Conservation (phyloP, 371 early-diverging fungal genomes). For the Racocetra persica region DNA sequence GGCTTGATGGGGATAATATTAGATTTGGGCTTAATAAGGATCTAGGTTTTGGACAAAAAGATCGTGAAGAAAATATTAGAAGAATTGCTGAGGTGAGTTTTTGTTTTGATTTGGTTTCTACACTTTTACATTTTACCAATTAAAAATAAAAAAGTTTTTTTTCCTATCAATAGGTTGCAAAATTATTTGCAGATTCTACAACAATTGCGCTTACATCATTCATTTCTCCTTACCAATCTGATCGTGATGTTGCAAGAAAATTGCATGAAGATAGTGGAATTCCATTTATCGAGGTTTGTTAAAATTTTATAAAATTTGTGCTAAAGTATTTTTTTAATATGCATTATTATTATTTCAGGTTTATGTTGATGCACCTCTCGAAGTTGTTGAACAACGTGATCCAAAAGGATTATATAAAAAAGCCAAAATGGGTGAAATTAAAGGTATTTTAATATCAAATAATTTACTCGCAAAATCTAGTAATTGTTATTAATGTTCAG, state of each 20-base stretch:
- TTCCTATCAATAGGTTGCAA: constrained; percentile 68
- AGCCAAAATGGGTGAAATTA: constrained; percentile 91
- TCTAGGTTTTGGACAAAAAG: constrained; percentile 89
- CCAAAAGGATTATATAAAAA: constrained; percentile 97
- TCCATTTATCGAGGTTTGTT: constrained; percentile 75
- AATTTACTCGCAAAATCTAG: not conserved
- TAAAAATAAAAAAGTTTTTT: not conserved
- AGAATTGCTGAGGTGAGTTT: constrained; percentile 82
- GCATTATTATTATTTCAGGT: constrained; percentile 52
- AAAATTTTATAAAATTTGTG: not conserved
- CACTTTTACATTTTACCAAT: not conserved
- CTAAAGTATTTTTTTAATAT: not conserved
- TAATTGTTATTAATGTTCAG: not conserved
- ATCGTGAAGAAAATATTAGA: constrained; percentile 93
- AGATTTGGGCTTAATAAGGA: constrained; percentile 95
- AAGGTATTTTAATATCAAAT: constrained; percentile 51
- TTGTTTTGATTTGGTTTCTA: not conserved
- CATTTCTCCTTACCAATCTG: constrained; percentile 87
- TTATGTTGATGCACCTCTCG: constrained; percentile 86
- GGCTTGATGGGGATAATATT: constrained; percentile 96
- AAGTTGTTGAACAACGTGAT: constrained; percentile 90
- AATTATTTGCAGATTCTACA: constrained; percentile 89
- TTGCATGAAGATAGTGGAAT: constrained; percentile 80
- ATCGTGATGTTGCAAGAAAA: constrained; percentile 82
- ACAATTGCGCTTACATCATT: constrained; percentile 87